phyloP scores from a whole-genome alignment of 1,139 yeast species.

The Magnusiomyces magnusii region DNA sequence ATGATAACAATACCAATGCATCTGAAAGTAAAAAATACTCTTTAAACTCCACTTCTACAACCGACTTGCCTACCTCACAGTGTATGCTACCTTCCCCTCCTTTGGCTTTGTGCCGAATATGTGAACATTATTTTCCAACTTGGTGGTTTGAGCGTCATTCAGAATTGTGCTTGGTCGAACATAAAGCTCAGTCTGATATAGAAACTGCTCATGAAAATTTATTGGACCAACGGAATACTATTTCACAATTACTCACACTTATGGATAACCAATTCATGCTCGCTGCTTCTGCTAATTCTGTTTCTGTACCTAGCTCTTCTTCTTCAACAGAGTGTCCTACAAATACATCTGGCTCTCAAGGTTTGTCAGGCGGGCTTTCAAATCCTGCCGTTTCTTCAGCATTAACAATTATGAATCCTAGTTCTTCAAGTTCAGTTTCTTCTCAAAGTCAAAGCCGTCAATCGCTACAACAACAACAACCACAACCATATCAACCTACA shows the following conservation, averaged over 20 bases:
- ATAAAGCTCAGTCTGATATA: conserved; percentile 72
- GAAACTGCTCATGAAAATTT: conserved; percentile 70
- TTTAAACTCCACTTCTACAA: neutral
- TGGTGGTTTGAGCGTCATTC: conserved; percentile 97
- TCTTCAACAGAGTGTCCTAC: conserved; percentile 17
- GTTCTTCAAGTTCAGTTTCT: neutral
- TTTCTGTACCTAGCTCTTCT: neutral
- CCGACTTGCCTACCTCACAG: neutral
- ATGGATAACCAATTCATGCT: conserved; percentile 10
- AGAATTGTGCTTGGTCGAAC: conserved; percentile 80
- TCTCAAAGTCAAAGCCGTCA: neutral
- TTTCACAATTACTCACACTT: conserved; percentile 31
- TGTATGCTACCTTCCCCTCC: conserved; percentile 65
- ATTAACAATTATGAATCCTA: neutral
- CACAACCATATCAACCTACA: neutral
- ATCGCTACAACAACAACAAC: neutral
- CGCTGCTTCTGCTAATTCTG: neutral
- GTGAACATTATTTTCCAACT: conserved; percentile 86
- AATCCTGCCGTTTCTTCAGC: neutral
- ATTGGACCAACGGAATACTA: conserved; percentile 58
- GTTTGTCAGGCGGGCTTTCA: conserved; percentile 4
- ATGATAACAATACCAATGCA: conserved; percentile 41
- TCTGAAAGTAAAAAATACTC: neutral
- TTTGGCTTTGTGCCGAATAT: conserved; percentile 76
- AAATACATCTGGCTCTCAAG: neutral